Base-by-base conservation (phyloP, 108 stramenopile species). In the Ochromonas danica region DNA sequence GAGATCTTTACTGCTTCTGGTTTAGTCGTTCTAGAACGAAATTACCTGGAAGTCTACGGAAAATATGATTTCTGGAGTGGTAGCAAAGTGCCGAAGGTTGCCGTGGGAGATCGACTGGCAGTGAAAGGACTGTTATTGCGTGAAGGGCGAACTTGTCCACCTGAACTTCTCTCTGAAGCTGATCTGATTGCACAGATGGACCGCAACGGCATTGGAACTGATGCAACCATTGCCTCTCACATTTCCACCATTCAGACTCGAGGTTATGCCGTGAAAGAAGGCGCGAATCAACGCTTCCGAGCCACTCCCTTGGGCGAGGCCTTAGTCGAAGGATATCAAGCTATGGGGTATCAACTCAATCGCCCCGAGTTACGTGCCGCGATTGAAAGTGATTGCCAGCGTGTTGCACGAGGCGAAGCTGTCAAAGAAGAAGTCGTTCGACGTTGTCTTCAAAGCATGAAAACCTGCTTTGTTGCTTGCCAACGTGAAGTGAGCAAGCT, bases 291-390 rank as follows among this genome's bases (percentile, higher is more conserved):
- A 83, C 65, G 87, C 42, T 95, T 95, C 81, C 78, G 80, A 31
- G 93, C 93, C 14, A 93, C 93, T 1, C 89, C 88, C 65, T 82
- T 94, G 70, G 94, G 94, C 1, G 92, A 93, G 78, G 93, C 93
- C 0, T 84, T 95, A 22, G 92, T 95, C 3, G 93, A 95, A 79
- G 94, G 94, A 42, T 95, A 95, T 86, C 93, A 95, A 70, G 86
- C 40, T 35, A 95, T 95, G 94, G 94, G 94, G 43, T 95, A 95
- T 71, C 94, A 94, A 77, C 85, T 95, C 38, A 95, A 95, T 83
- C 92, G 91, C 82, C 94, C 94, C 1, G 91, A 93, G 82, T 79
- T 95, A 71, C 86, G 94, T 42, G 83, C 93, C 61, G 91, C 93
- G 82, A 88, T 81, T 70, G 79, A 79, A 65, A 25, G 33, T n/a